Conservation (phyloP, 768 basidiomycete genomes). For the Terana coerulea region DNA sequence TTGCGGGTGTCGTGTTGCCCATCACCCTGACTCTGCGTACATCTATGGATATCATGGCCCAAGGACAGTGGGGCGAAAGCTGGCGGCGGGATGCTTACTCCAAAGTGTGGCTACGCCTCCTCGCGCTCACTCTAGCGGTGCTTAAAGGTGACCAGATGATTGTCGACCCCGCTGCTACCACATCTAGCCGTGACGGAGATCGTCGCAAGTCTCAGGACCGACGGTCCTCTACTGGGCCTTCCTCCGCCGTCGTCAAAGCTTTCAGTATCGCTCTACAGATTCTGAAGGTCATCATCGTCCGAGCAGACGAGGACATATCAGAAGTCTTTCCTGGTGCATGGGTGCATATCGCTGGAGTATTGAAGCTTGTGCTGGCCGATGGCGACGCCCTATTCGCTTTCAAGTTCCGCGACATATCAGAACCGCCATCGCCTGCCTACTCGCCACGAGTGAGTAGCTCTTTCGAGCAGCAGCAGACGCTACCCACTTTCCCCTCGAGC, state of each 20-base stretch:
- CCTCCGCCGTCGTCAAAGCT: slow-evolving; percentile 24
- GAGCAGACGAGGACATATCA: slow-evolving; percentile 59
- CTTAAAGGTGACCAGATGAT: slow-evolving; percentile 1
- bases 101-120: slow-evolving; percentile 58
- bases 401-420: slow-evolving; percentile 37
- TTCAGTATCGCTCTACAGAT: slow-evolving; percentile 56
- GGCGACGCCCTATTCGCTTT: slow-evolving; percentile 64
- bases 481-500: slow-evolving; percentile 17
- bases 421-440: slow-evolving; percentile 46
- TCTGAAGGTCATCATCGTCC: slow-evolving; percentile 62
- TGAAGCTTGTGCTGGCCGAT: slow-evolving; percentile 47
- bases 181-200: slow-evolving; percentile 40
- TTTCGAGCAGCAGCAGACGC: slow-evolving; percentile 13
- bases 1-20: slow-evolving; percentile 63
- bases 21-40: slow-evolving; percentile 53
- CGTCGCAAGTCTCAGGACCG: slow-evolving; percentile 46
- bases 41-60: slow-evolving; percentile 37
- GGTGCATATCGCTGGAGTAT: slow-evolving; percentile 53
- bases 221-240: slow-evolving; percentile 28
- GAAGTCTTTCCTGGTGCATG: slow-evolving; percentile 54
- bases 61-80: slow-evolving; percentile 39
- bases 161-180: slow-evolving; percentile 19
- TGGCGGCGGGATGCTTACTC: slow-evolving; percentile 44
- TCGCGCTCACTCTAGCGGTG: slow-evolving; percentile 47
- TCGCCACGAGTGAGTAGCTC: slow-evolving; percentile 36